phyloP scores from a whole-genome alignment of 116 monocot genomes.

The Dioscorea cayenensis region DNA sequence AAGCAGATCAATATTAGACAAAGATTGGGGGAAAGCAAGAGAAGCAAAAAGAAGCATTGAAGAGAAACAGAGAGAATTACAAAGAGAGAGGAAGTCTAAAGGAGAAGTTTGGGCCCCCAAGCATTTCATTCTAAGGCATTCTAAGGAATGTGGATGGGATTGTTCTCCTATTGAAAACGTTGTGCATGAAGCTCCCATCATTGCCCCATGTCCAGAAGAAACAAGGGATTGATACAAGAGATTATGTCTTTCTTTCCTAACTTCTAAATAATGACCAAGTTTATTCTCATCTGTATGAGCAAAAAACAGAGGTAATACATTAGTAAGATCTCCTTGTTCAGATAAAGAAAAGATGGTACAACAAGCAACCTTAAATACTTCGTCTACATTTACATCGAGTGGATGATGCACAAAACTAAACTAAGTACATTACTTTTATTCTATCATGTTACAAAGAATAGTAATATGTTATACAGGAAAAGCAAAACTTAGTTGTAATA shows the following conservation, averaged over 20 bases:
- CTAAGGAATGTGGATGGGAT: slow-evolving; percentile 66
- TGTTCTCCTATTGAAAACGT: slow-evolving; percentile 52
- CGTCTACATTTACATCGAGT: too few species aligned
- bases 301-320: too few species aligned
- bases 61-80: slow-evolving; percentile 50
- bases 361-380: too few species aligned
- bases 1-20: slow-evolving; percentile 52
- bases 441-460: neutral
- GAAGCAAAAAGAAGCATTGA: slow-evolving; percentile 57
- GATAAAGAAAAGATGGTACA: too few species aligned
- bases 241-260: too few species aligned
- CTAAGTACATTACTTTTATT: neutral
- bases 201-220: slow-evolving; percentile 12
- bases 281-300: too few species aligned
- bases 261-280: too few species aligned
- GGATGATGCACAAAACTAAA: neutral
- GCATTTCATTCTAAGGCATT: slow-evolving; percentile 50
- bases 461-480: neutral
- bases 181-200: slow-evolving; percentile 67
- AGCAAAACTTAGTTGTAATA: slow-evolving; percentile 16
- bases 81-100: slow-evolving; percentile 39
- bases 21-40: slow-evolving; percentile 74
- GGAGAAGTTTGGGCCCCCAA: slow-evolving; percentile 62
- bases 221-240: too few species aligned
- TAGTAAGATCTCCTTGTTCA: too few species aligned